phyloP scores from a whole-genome alignment of 257 asterid genomes.

The Nicotiana knightiana region DNA sequence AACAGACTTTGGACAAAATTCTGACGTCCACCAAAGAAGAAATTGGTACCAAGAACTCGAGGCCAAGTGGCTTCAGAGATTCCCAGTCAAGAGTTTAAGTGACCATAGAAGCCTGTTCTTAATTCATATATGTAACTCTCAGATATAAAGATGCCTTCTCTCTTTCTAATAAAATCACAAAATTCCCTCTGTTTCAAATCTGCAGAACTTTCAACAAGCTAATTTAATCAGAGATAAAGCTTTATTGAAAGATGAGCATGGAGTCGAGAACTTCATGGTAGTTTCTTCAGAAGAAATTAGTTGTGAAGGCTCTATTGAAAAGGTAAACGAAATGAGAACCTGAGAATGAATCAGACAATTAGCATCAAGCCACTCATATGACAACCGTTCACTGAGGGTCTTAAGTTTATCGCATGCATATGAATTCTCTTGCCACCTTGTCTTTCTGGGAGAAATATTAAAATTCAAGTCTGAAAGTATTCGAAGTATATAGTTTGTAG shows the following conservation, averaged over 20 bases:
- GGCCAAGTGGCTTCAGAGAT: background rate
- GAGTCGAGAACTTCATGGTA: background rate
- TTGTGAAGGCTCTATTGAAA: conserved; percentile 5
- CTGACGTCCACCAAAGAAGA: background rate
- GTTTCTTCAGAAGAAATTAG: conserved; percentile 13
- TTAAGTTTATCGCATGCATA: background rate
- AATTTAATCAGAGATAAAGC: background rate
- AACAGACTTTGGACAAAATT: background rate
- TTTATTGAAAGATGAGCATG: background rate
- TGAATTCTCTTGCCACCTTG: background rate
- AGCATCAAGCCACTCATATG: background rate
- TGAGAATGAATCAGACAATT: conserved; percentile 13
- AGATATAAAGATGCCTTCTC: background rate
- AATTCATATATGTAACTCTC: background rate
- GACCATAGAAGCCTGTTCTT: background rate
- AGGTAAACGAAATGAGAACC: conserved; percentile 7
- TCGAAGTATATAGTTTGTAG: background rate
- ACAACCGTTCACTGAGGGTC: background rate
- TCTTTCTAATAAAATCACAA: background rate
- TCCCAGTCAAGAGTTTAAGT: conserved; percentile 12
- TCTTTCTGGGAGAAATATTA: background rate
- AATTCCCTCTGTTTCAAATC: background rate
- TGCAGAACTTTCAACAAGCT: conserved; percentile 5
- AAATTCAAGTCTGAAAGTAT: background rate
- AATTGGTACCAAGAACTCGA: background rate